phyloP scores from a whole-genome alignment of 345 rosid genomes.

The Citrus medica region DNA sequence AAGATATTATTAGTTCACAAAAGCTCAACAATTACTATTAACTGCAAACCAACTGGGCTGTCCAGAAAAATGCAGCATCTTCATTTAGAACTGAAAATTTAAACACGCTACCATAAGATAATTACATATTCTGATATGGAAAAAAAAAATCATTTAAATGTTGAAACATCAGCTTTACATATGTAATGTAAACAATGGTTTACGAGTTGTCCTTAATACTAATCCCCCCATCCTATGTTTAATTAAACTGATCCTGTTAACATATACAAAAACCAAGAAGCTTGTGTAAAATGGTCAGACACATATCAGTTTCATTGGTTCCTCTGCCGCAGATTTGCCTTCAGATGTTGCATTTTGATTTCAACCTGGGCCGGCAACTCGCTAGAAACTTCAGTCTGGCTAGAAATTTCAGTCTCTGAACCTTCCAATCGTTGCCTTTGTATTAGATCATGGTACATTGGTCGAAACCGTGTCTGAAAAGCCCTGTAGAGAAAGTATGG shows the following conservation, averaged over 20 bases:
- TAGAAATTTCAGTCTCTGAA: constrained; percentile 6
- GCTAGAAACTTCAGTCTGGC: constrained; percentile 12
- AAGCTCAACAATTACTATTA: background rate
- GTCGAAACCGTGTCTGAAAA: constrained; percentile 65
- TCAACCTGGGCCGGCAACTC: constrained; percentile 43
- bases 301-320: constrained; percentile 23
- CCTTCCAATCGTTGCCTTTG: constrained; percentile 32
- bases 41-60: background rate
- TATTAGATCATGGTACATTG: constrained; percentile 76
- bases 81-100: background rate
- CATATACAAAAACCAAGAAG: constrained; percentile 5
- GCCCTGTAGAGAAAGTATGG: constrained; percentile 74
- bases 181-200: constrained; percentile 3
- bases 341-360: constrained; percentile 40
- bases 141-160: background rate
- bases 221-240: background rate
- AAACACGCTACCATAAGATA: background rate
- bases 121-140: background rate
- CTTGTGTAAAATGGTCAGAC: background rate
- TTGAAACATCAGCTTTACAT: constrained; percentile 10
- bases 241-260: background rate
- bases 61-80: background rate
- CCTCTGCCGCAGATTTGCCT: constrained; percentile 28
- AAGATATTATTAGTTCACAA: background rate
- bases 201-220: constrained; percentile 3